Evolutionary conservation across 139 green algal genomes (phyloP).

Genomic region (Tetradesmus lagerheimii): DNA sequence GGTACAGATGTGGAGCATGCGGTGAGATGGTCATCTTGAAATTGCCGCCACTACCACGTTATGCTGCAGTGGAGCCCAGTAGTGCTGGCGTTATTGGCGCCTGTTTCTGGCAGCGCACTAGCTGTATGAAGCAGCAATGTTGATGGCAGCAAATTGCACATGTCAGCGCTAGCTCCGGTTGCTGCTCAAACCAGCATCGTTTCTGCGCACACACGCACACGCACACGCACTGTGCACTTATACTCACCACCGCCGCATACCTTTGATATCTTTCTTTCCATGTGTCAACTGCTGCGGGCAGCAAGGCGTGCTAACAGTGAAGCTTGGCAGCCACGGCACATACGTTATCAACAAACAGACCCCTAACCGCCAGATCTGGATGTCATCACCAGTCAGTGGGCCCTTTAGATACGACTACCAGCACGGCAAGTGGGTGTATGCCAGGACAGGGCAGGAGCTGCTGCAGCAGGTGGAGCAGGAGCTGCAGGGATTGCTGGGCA

Average conservation of each 20-base stretch:
- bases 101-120: neutral
- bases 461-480: conserved; percentile 74
- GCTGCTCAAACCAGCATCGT: neutral
- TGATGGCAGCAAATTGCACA: neutral
- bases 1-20: conserved; percentile 80
- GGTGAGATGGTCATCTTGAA: conserved; percentile 47
- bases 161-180: no score
- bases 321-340: conserved; percentile 84
- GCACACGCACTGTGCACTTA: neutral
- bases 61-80: no score
- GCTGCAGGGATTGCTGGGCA: conserved; percentile 67
- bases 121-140: neutral
- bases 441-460: conserved; percentile 76
- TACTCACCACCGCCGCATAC: neutral
- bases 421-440: conserved; percentile 82
- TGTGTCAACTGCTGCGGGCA: conserved; percentile 44
- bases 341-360: conserved; percentile 99
- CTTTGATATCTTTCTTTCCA: neutral
- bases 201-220: neutral
- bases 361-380: conserved; percentile 97
- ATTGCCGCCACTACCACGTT: no score
- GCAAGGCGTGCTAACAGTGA: conserved; percentile 90
- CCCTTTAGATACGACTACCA: conserved; percentile 73
- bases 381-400: conserved; percentile 92
- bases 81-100: neutral